Percentiles rank a stretch among this genome's conserved stretches.
phyloP scores from a whole-genome alignment of 176 grass and related monocot species.

The Aegilops longissima region DNA sequence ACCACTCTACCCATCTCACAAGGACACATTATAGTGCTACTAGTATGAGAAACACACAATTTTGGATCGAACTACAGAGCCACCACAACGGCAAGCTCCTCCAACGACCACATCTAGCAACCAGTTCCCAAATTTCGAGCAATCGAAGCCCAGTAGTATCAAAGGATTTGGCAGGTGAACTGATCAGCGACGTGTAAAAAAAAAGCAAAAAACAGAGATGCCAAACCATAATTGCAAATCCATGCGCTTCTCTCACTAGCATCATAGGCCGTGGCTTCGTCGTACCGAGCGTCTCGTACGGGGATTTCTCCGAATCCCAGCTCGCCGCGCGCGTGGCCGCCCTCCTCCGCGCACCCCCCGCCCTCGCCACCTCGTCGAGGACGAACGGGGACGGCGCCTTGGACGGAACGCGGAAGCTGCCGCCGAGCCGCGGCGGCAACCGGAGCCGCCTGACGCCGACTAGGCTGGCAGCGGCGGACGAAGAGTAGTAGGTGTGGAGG shows the following conservation, averaged over 20 bases:
- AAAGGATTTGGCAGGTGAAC: neutral
- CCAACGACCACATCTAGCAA: conserved; percentile 1
- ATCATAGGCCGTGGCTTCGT: neutral
- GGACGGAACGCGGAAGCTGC: conserved; percentile 42
- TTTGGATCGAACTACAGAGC: neutral
- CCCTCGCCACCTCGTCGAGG: conserved; percentile 63
- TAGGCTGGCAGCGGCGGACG: conserved; percentile 29
- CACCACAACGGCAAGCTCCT: neutral
- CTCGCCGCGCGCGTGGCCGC: conserved; percentile 74
- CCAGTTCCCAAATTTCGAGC: neutral
- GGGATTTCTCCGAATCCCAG: conserved; percentile 91
- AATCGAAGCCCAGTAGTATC: neutral
- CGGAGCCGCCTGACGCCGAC: conserved; percentile 21
- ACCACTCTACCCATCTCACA: neutral
- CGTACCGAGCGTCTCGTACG: conserved; percentile 88
- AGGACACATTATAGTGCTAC: neutral
- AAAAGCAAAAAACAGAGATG: neutral
- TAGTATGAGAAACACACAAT: neutral
- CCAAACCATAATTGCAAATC: neutral
- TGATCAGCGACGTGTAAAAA: neutral
- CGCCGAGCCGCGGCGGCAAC: conserved; percentile 13
- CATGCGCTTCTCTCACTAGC: neutral
- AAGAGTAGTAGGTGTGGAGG: conserved; percentile 44
- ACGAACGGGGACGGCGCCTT: conserved; percentile 50
- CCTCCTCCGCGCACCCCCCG: conserved; percentile 40